Conservation (phyloP, 768 basidiomycete species). For the Mrakia gelida region DNA sequence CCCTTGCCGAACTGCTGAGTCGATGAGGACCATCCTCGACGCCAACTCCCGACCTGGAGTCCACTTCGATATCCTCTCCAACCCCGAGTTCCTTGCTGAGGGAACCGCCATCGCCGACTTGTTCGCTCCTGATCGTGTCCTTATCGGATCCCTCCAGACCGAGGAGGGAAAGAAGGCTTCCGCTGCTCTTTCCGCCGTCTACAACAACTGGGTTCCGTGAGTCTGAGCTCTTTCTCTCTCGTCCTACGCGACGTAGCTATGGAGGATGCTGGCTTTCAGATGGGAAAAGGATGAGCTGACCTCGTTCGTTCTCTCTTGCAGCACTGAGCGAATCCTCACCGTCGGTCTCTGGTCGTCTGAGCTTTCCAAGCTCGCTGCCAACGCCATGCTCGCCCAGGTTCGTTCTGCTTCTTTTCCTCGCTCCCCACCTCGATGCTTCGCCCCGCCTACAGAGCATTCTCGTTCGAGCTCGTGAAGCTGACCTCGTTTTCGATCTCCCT, state of each 20-base stretch:
- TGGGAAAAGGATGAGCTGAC: background rate
- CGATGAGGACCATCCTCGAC: conserved; percentile 98
- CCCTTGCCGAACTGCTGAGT: conserved; percentile 95
- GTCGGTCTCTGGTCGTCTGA: conserved; percentile 99
- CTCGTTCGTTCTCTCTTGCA: conserved; percentile 38
- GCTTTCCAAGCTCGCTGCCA: conserved; percentile 95
- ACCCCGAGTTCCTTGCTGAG: conserved; percentile 98
- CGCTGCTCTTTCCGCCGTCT: conserved; percentile 68
- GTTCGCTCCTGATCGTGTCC: conserved; percentile 83
- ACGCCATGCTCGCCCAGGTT: conserved; percentile 93
- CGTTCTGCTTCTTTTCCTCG: background rate
- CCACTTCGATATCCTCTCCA: conserved; percentile 96
- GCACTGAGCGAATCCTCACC: conserved; percentile 72
- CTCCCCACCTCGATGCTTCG: background rate
- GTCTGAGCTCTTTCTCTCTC: conserved; percentile 41
- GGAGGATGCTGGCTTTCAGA: background rate
- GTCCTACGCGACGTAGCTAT: too few relatives aligned
- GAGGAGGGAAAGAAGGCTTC: conserved; percentile 79
- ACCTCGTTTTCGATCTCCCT: background rate
- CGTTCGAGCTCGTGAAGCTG: background rate
- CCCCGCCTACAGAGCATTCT: too few relatives aligned
- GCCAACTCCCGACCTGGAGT: conserved; percentile 90
- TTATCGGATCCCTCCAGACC: conserved; percentile 92
- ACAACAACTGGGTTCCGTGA: conserved; percentile 94
- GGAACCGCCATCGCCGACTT: conserved; percentile 93